phyloP scores from a whole-genome alignment of 2,329 filamentous ascomycete species.

The Aphanoascus verrucosus region DNA sequence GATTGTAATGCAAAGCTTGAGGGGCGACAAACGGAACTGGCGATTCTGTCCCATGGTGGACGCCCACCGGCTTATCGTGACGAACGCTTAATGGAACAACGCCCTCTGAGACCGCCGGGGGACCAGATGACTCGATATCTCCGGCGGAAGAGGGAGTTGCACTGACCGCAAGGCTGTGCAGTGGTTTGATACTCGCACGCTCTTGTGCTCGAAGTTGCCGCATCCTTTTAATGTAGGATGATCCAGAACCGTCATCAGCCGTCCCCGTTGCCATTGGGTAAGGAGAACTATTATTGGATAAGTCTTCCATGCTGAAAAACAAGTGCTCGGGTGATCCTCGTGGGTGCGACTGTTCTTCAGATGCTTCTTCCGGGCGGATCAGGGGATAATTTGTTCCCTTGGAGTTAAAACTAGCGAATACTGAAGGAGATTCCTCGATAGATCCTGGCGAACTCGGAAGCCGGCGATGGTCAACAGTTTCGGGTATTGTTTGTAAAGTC shows the following conservation, averaged over 20 bases:
- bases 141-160: conserved; percentile 35
- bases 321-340: background rate
- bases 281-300: background rate
- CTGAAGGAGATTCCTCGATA: conserved; percentile 1
- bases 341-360: background rate
- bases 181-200: conserved; percentile 18
- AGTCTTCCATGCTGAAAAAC: conserved; percentile 6
- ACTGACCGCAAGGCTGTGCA: conserved; percentile 22
- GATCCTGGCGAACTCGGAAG: background rate
- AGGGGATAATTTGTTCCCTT: background rate
- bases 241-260: conserved; percentile 23
- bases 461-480: conserved; percentile 2
- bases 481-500: background rate
- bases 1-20: conserved; percentile 20
- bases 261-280: conserved; percentile 12
- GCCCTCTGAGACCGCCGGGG: conserved; percentile 23
- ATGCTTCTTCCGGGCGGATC: background rate
- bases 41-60: conserved; percentile 16
- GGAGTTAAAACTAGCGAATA: background rate
- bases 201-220: conserved; percentile 24
- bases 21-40: conserved; percentile 23
- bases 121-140: conserved; percentile 29
- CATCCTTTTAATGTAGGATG: conserved; percentile 26
- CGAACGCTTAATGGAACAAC: conserved; percentile 30
- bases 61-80: conserved; percentile 23